Conservation (phyloP, 176 grass and related monocot species). For the Rhynchospora pubera region DNA sequence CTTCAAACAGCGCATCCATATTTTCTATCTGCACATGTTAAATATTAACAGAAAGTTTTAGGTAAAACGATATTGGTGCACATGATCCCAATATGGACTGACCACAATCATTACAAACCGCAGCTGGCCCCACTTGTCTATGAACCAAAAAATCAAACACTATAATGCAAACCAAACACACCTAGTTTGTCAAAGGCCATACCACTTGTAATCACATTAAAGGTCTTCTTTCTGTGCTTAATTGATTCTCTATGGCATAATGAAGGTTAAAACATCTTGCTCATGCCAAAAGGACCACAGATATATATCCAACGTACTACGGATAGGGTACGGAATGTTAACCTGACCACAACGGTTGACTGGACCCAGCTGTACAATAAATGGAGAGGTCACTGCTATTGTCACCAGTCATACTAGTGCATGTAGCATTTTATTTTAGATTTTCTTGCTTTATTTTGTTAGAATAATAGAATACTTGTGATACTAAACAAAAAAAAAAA, state of each 20-base stretch:
- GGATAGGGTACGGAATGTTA: neutral
- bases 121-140: neutral
- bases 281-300: neutral
- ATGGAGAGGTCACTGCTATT: neutral
- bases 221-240: no score
- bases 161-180: neutral
- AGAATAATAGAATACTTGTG: neutral
- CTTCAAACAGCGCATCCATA: conserved; percentile 96
- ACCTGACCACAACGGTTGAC: neutral
- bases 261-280: neutral
- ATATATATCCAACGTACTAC: neutral
- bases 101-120: neutral
- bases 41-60: conserved; percentile 20
- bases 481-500: neutral
- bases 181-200: neutral
- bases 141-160: neutral
- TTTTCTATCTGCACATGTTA: conserved; percentile 77
- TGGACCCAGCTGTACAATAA: neutral
- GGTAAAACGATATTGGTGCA: conserved; percentile 9
- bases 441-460: neutral
- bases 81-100: neutral
- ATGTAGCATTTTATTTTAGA: neutral
- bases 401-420: neutral
- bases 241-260: no score
- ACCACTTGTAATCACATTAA: neutral